Base-by-base conservation (phyloP, 257 asterid genomes). In the Nicotiana noctiflora region DNA sequence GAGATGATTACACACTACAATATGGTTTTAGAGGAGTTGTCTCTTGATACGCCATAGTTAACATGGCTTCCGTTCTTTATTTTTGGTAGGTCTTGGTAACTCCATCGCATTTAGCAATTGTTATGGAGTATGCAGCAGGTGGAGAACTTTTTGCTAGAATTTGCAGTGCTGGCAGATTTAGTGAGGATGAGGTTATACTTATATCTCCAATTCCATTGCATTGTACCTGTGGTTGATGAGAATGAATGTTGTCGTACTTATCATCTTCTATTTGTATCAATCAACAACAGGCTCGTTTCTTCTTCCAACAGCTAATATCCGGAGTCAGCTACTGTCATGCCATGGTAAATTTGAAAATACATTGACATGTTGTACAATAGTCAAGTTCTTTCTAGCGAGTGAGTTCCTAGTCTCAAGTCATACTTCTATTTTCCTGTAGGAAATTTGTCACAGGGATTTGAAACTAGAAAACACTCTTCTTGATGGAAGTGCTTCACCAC, bases 111-210 rank as follows among this genome's bases (percentile, higher is more conserved):
- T 89, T 95, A 21, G 98, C 97, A 72, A 95, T 95, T 84, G 90
- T 95, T 85, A 95, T 95, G 99, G 99, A 95, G 87, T 95, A 93
- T 80, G 99, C 98, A 53, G 93, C 98, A 4, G 99, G 98, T 21
- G 99, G 99, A 17, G 99, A 95, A 88, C 97, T 95, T 52, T 95
- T 95, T 65, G 98, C 92, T 84, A 95, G 92, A 85, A 95, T 95
- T 76, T 93, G 99, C 86, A 93, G 88, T 85, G 99, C 99, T 82
- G 99, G 99, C 40, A 89, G 98, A 64, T 95, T 95, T 84, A 95
- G 99, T 78, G 99, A 95, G 83, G 99, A 95, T 34, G 99, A 95
- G 94, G 99, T 93, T 81, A 37, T 19, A 40, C 37, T 31, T 14
- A 64, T 40, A 37, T 14, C 56, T 66, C 5, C 17, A 27, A 4